Percentiles rank a stretch among this genome's conserved stretches.
Conservation (phyloP, 257 asterid genomes). For the Solanum pinnatisectum region DNA sequence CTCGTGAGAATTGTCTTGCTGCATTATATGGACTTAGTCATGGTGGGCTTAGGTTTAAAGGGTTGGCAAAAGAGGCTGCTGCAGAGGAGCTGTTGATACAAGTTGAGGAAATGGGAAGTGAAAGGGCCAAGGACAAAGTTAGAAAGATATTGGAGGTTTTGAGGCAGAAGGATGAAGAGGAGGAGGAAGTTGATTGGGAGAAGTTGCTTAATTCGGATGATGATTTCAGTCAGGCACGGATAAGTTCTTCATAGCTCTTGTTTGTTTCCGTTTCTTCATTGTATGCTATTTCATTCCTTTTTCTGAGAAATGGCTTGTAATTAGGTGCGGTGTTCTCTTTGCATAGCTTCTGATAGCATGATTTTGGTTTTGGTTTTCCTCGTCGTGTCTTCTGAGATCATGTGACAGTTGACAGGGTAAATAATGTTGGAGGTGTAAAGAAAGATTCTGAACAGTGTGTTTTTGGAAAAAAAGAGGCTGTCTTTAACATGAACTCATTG, state of each 20-base stretch:
- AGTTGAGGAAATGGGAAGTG: slow-evolving; percentile 37
- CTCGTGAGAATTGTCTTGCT: slow-evolving; percentile 53
- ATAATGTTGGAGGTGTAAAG: slow-evolving; percentile 6
- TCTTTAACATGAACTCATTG: not conserved
- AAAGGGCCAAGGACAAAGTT: slow-evolving; percentile 35
- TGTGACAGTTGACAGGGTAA: not conserved
- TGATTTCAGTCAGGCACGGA: slow-evolving; percentile 27
- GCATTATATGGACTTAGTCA: slow-evolving; percentile 71
- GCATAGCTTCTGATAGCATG: not conserved
- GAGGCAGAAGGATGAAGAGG: slow-evolving; percentile 64
- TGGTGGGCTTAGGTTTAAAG: slow-evolving; percentile 90
- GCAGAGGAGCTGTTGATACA: slow-evolving; percentile 61
- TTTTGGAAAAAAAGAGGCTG: not conserved
- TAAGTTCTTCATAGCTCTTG: not conserved
- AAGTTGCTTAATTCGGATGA: slow-evolving; percentile 58
- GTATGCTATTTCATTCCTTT: not conserved
- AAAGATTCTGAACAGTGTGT: not conserved
- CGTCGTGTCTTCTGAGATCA: not conserved
- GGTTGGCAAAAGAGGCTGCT: slow-evolving; percentile 78
- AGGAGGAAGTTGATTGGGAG: slow-evolving; percentile 83
- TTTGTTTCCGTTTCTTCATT: not conserved
- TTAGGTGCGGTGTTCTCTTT: not conserved
- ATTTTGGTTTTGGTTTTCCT: not conserved
- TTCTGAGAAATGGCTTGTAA: slow-evolving; percentile 7
- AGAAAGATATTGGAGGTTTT: slow-evolving; percentile 54